Conservation (phyloP, 1,284 basidiomycete genomes). For the Cryptococcus sp. region DNA sequence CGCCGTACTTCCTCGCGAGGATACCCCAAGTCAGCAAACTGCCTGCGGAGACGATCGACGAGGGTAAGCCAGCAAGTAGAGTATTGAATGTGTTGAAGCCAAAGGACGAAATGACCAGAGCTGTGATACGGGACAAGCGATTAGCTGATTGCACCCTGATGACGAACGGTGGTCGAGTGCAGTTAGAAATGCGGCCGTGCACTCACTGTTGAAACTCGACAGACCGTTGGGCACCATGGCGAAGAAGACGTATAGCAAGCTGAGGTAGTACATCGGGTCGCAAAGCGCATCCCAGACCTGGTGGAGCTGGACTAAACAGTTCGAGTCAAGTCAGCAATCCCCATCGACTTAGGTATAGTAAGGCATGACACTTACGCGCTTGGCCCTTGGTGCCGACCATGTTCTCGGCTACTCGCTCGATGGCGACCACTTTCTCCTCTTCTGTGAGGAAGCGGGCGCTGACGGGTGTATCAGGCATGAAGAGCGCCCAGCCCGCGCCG, state of each 20-base stretch:
- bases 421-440: conserved; percentile 43
- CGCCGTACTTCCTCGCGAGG: conserved; percentile 15
- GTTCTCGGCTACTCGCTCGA: conserved; percentile 36
- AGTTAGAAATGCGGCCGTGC: neutral
- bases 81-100: conserved; percentile 21
- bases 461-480: conserved; percentile 41
- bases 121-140: neutral
- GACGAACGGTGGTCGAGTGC: neutral
- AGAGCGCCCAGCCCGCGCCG: conserved; percentile 21
- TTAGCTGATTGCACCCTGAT: neutral
- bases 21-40: conserved; percentile 15
- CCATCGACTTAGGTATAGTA: too few species aligned
- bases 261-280: conserved; percentile 23
- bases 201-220: conserved; percentile 23
- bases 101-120: conserved; percentile 12
- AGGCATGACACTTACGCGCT: conserved; percentile 4
- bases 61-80: conserved; percentile 14
- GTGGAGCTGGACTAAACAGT: conserved; percentile 10
- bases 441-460: conserved; percentile 45
- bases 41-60: conserved; percentile 21
- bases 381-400: conserved; percentile 22
- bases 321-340: neutral
- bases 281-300: conserved; percentile 16
- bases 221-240: conserved; percentile 20
- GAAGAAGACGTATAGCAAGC: conserved; percentile 17